Evolutionary conservation across 495 filamentous ascomycete species (phyloP).

Genomic region (Glonium stellatum): DNA sequence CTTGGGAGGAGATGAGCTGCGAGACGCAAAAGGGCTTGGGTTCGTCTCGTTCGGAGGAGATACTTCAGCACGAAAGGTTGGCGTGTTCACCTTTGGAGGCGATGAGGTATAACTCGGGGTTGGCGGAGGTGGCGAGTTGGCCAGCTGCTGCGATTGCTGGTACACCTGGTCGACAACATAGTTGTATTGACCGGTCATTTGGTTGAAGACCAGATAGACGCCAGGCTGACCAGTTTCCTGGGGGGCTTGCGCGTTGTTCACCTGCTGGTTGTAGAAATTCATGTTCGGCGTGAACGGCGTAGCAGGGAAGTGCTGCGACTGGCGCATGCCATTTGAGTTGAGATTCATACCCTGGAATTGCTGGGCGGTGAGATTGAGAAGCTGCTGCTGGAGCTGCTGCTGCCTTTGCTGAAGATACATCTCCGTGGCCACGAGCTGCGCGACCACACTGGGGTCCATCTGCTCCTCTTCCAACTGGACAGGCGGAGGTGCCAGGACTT

Average conservation of each 20-base stretch:
- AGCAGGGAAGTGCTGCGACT: constrained; percentile 36
- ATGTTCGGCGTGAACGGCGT: constrained; percentile 42
- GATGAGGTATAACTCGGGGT: constrained; percentile 30
- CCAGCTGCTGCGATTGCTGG: constrained; percentile 28
- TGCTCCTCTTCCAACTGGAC: constrained; percentile 58
- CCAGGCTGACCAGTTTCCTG: constrained; percentile 65
- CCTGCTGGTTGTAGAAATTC: constrained; percentile 60
- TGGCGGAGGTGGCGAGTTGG: constrained; percentile 33
- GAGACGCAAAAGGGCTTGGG: constrained; percentile 43
- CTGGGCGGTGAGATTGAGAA: constrained; percentile 46
- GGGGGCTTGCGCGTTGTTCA: constrained; percentile 65
- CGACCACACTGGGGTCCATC: constrained; percentile 76
- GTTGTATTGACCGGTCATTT: constrained; percentile 69
- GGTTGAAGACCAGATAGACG: constrained; percentile 76
- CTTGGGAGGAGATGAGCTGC: constrained; percentile 65
- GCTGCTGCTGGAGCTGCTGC: constrained; percentile 67
- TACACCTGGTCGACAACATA: constrained; percentile 58
- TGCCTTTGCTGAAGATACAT: constrained; percentile 81
- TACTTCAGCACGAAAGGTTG: constrained; percentile 67
- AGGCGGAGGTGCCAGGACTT: constrained; percentile 77
- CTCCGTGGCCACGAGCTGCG: constrained; percentile 78
- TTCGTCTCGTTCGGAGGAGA: constrained; percentile 64
- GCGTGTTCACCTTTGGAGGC: constrained; percentile 29
- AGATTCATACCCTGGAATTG: constrained; percentile 73
- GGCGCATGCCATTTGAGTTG: constrained; percentile 34